Percentiles rank a stretch among this genome's conserved stretches.
These are phyloP conservation scores for Mallotus nudiflorus DNA, from an alignment of 345 rosid species.

Conservation along the genomic window DNA sequence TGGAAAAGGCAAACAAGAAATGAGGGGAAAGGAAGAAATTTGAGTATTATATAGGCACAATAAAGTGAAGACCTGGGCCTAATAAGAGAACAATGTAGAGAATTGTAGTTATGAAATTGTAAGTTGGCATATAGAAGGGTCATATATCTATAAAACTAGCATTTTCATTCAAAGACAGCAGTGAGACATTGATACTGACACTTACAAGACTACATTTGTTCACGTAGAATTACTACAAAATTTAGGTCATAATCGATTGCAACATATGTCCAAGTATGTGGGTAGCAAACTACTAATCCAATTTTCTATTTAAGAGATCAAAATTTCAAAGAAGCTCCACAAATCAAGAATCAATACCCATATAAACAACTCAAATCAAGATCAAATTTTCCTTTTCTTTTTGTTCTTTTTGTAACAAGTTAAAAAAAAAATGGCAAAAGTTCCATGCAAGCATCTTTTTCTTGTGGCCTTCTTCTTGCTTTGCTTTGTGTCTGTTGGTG, in stretches of 20 bases:
- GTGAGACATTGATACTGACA: conserved; percentile 48
- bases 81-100: background rate
- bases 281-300: background rate
- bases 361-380: background rate
- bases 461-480: conserved; percentile 38
- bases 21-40: background rate
- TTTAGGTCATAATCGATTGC: conserved; percentile 29
- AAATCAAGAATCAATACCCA: background rate
- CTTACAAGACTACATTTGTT: conserved; percentile 24
- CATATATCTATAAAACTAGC: conserved; percentile 19
- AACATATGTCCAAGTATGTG: conserved; percentile 22
- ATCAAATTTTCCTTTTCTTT: no score
- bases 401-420: no score
- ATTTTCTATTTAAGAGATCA: conserved; percentile 30
- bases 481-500: conserved; percentile 39
- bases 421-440: conserved; percentile 34
- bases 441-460: conserved; percentile 39
- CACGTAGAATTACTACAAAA: conserved; percentile 43
- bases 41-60: no score
- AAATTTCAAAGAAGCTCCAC: background rate
- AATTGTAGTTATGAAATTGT: background rate
- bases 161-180: conserved; percentile 36
- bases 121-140: background rate
- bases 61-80: conserved; percentile 9
- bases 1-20: background rate